These are phyloP conservation scores for Aspergillus nidulans DNA, from an alignment of 495 filamentous ascomycete genomes.

Conservation along the genomic window DNA sequence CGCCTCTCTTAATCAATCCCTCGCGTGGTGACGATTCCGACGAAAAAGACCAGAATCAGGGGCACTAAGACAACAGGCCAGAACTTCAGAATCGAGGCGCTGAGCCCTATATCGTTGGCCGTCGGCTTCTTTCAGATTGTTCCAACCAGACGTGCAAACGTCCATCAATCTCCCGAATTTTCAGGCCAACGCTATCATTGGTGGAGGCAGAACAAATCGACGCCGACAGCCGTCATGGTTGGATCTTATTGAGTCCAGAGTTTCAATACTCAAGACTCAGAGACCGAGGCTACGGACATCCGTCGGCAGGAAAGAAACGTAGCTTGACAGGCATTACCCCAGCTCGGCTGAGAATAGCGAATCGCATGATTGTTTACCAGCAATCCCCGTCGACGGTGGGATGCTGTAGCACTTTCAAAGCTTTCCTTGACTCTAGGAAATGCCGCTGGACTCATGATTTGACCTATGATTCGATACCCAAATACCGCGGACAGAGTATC, in stretches of 20 bases:
- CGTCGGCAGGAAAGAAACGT: not conserved
- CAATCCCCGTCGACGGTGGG: not conserved
- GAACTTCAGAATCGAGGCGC: not conserved
- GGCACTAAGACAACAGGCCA: constrained; percentile 5
- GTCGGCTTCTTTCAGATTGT: not conserved
- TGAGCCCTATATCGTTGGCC: not conserved
- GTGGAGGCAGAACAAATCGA: constrained; percentile 1
- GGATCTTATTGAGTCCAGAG: not conserved
- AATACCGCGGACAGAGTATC: no score
- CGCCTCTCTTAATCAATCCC: constrained; percentile 19
- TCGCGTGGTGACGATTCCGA: constrained; percentile 15
- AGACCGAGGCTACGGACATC: not conserved
- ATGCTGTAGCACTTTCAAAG: constrained; percentile 1
- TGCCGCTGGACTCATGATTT: no score
- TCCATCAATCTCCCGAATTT: constrained; percentile 7
- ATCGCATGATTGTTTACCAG: not conserved
- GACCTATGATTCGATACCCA: no score
- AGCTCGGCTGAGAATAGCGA: not conserved
- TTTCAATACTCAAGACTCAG: no score
- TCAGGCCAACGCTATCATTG: constrained; percentile 5
- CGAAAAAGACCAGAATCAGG: not conserved
- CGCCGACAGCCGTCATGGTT: not conserved
- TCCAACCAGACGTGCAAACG: not conserved
- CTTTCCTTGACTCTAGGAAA: no score
- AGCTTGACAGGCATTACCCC: constrained; percentile 1